Conservation (phyloP, 1,284 basidiomycete species). For the Irpex lacteus region DNA sequence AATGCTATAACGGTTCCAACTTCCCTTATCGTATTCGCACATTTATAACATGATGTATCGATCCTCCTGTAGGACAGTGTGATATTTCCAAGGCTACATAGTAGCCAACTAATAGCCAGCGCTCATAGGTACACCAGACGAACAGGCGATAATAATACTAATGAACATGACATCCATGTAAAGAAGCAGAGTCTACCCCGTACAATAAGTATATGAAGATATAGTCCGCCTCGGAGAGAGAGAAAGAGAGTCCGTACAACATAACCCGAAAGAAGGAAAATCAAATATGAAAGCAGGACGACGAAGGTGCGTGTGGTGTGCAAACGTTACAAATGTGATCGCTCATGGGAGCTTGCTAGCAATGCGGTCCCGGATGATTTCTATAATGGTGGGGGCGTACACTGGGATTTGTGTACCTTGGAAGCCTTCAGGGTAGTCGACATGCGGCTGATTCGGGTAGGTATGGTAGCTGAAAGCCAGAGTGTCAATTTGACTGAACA, state of each 20-base stretch:
- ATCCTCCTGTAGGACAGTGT: too few relatives aligned
- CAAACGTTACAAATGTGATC: background rate
- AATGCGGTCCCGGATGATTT: conserved; percentile 58
- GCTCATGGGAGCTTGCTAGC: conserved; percentile 28
- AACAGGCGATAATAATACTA: too few relatives aligned
- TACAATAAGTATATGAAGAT: background rate
- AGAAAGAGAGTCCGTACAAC: background rate
- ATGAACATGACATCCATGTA: background rate
- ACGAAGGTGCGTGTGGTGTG: background rate
- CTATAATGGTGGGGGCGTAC: conserved; percentile 49
- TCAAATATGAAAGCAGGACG: background rate
- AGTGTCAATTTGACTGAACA: background rate
- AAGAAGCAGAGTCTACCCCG: background rate
- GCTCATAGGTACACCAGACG: too few relatives aligned
- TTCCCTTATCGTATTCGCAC: too few relatives aligned
- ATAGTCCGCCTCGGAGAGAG: background rate
- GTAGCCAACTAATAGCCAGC: too few relatives aligned
- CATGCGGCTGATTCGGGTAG: conserved; percentile 48
- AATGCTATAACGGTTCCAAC: too few relatives aligned
- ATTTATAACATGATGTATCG: too few relatives aligned
- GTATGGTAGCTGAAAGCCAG: conserved; percentile 37
- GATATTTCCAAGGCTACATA: too few relatives aligned
- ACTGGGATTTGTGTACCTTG: conserved; percentile 72
- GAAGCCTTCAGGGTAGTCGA: conserved; percentile 75
- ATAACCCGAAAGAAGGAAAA: background rate